A percentile compares a stretch with the other conserved stretches of the same genome.
Evolutionary conservation across 2,329 filamentous ascomycete species (phyloP).

Genomic region (Xylariaceae sp.): DNA sequence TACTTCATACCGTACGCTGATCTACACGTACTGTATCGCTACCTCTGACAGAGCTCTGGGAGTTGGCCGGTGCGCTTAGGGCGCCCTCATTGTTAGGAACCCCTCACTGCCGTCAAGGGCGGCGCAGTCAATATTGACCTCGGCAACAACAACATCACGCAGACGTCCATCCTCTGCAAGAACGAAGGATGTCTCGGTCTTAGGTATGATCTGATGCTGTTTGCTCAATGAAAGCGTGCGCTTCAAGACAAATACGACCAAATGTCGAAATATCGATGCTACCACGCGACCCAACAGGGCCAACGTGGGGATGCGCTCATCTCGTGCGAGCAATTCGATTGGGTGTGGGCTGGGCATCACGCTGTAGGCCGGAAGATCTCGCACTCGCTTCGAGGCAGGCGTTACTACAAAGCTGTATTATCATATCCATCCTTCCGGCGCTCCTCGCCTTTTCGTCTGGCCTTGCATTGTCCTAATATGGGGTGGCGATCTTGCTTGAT

Average conservation of each 20-base stretch:
- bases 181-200: not conserved
- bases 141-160: conserved; percentile 1
- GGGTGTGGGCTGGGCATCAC: not conserved
- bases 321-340: conserved; percentile 1
- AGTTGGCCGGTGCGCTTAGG: too few relatives aligned
- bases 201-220: not conserved
- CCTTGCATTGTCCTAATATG: not conserved
- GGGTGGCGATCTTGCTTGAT: not conserved
- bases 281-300: conserved; percentile 1
- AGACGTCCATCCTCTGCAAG: not conserved
- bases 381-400: too few relatives aligned
- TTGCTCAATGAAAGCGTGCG: conserved; percentile 1
- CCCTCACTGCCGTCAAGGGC: too few relatives aligned
- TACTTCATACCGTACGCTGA: not conserved
- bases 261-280: not conserved
- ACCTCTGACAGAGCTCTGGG: conserved; percentile 10
- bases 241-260: conserved; percentile 3
- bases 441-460: not conserved
- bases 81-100: too few relatives aligned
- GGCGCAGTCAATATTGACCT: not conserved
- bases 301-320: conserved; percentile 4
- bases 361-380: too few relatives aligned
- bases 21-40: conserved; percentile 17
- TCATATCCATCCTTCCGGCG: not conserved
- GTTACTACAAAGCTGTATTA: too few relatives aligned